Evolutionary conservation across 192 early-diverging fungal species (phyloP), one percentile per base, ranked within the genome.

Genomic region (Coemansia sp.): DNA sequence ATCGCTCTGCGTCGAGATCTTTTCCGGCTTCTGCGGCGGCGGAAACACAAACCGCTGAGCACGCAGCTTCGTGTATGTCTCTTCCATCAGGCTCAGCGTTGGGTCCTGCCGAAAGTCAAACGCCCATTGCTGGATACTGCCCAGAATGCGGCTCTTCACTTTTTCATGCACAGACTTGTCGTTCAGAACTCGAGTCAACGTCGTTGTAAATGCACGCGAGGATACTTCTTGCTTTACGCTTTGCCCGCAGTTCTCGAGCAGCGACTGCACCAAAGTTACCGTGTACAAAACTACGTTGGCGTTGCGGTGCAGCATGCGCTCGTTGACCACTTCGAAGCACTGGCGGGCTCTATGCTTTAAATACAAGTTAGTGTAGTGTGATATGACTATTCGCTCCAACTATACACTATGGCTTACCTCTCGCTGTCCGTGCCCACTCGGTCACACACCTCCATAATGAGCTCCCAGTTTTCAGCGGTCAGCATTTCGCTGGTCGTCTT

Each of bases 381-480:
- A 21, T 21, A 21, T 21, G 21, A 21, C 21, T 21, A 21, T 21
- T 21, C 21, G 21, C 21, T 21, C 21, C 21, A 21, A 1, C 21
- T 21, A 21, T 21, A 21, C 21, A 21, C 21, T 21, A 21, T 35
- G 6, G 58, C 67, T 58, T 74, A 66, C 73, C 53, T 70, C 37
- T 73, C 68, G 51, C 74, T 73, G 63, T 75, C 70, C 15, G 53
- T 49, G 56, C 76, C 78, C 11, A 90, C 86, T 22, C 85, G 84
- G 67, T 93, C 90, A 62, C 87, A 88, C 23, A 94, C 86, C 60
- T 79, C 81, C 55, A 89, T 81, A 55, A 92, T 90, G 52, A 89
- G 78, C 55, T 86, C 86, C 95, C 96, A 99, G 83, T 99, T 91
- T 80, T 99, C 97, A 41, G 87, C 83, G 11, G 94, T 92, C 65